These are phyloP conservation scores for Phytopythium montanum DNA, from an alignment of 352 stramenopile species.

Conservation along the genomic window DNA sequence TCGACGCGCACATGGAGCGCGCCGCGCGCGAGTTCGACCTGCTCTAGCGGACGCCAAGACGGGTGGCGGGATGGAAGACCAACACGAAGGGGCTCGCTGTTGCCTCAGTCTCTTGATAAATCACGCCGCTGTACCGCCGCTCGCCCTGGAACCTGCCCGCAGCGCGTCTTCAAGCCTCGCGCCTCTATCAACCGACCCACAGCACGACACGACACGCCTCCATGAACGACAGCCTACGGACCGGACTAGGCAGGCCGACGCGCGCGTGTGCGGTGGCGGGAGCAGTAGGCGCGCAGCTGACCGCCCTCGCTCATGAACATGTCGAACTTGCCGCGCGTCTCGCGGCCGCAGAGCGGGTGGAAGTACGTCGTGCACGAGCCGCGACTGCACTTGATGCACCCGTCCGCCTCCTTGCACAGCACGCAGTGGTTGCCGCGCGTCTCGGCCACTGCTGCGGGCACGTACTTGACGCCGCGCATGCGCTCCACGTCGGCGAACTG, in stretches of 20 bases:
- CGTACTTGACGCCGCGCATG: constrained; percentile 80
- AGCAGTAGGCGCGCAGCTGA: constrained; percentile 77
- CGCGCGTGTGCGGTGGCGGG: constrained; percentile 57
- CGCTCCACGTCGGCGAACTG: constrained; percentile 83
- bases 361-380: constrained; percentile 64
- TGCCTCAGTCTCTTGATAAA: constrained; percentile 16
- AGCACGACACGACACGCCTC: background rate
- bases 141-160: background rate
- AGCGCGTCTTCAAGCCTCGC: background rate
- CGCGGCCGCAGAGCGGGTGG: constrained; percentile 80
- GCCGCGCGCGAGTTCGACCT: constrained; percentile 68
- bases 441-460: constrained; percentile 58
- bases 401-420: constrained; percentile 61
- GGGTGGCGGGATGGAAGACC: background rate
- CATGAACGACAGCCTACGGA: constrained; percentile 10
- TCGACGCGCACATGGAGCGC: constrained; percentile 76
- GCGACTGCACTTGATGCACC: constrained; percentile 86
- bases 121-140: background rate
- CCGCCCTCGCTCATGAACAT: constrained; percentile 90
- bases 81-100: constrained; percentile 17
- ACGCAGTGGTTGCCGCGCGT: constrained; percentile 57
- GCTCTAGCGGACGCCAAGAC: constrained; percentile 12
- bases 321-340: constrained; percentile 75
- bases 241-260: constrained; percentile 15
- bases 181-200: background rate